Evolutionary conservation across 2,329 filamentous ascomycete species (phyloP).

Genomic region (Grosmannia huntii): DNA sequence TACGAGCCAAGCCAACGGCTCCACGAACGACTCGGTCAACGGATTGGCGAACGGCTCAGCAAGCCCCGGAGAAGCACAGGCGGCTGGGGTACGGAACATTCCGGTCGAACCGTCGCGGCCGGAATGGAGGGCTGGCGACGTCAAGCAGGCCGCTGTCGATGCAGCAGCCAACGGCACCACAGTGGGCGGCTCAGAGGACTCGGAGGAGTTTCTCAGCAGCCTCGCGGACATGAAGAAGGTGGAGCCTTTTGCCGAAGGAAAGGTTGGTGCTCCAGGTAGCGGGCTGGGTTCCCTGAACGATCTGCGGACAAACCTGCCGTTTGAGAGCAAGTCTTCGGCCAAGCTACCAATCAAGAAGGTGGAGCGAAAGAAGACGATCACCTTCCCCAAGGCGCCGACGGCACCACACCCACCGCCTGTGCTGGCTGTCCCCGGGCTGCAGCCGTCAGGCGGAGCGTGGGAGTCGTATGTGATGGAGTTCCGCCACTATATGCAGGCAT

Average conservation of each 20-base stretch:
- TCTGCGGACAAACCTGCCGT: constrained; percentile 42
- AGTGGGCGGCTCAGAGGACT: constrained; percentile 39
- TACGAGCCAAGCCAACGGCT: not conserved
- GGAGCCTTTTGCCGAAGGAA: constrained; percentile 37
- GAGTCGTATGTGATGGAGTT: constrained; percentile 41
- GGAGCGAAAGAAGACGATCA: constrained; percentile 22
- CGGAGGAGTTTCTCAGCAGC: constrained; percentile 39
- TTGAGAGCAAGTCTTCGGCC: constrained; percentile 34
- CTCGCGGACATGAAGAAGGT: constrained; percentile 43
- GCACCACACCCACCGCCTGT: constrained; percentile 35
- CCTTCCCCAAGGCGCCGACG: constrained; percentile 34
- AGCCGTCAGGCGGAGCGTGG: constrained; percentile 31
- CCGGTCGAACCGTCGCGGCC: constrained; percentile 44
- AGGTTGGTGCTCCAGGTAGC: constrained; percentile 12
- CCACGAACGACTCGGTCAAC: constrained; percentile 8
- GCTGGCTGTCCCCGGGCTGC: constrained; percentile 28
- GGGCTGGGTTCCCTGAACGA: constrained; percentile 43
- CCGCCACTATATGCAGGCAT: constrained; percentile 38
- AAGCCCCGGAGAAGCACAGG: constrained; percentile 6
- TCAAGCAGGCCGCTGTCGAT: constrained; percentile 14
- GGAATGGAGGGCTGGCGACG: constrained; percentile 44
- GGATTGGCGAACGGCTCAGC: constrained; percentile 6
- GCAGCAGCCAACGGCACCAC: constrained; percentile 10
- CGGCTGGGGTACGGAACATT: constrained; percentile 35
- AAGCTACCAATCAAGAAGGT: not conserved